Evolutionary conservation across 306 rosid genomes (phyloP).

Genomic region (Medicago ruthenica): DNA sequence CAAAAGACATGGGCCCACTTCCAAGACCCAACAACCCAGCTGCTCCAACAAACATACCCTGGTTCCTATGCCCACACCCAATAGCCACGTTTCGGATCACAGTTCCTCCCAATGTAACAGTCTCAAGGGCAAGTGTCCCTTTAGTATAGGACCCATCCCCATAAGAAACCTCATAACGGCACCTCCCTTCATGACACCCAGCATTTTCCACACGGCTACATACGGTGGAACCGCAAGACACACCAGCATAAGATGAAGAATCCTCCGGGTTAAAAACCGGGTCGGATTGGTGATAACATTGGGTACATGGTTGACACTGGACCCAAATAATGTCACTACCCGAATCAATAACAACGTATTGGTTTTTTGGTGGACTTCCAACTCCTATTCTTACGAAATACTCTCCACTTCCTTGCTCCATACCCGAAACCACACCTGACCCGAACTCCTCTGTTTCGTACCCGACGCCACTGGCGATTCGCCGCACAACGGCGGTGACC

Average conservation of each 20-base stretch:
- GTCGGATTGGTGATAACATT: slow-evolving; percentile 88
- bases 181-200: slow-evolving; percentile 74
- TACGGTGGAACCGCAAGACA: slow-evolving; percentile 74
- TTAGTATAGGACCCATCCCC: slow-evolving; percentile 94
- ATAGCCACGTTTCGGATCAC: slow-evolving; percentile 75
- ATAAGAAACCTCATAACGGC: slow-evolving; percentile 82
- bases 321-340: slow-evolving; percentile 98
- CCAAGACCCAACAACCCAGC: slow-evolving; percentile 95
- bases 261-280: slow-evolving; percentile 87
- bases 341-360: slow-evolving; percentile 85
- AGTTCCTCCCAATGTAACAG: slow-evolving; percentile 74
- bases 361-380: slow-evolving; percentile 87
- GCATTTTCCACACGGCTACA: slow-evolving; percentile 78
- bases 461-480: slow-evolving; percentile 36
- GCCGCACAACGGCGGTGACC: slow-evolving; percentile 58
- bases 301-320: slow-evolving; percentile 85
- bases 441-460: slow-evolving; percentile 61
- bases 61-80: slow-evolving; percentile 93
- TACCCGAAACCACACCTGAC: slow-evolving; percentile 89
- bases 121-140: slow-evolving; percentile 90
- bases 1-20: slow-evolving; percentile 87
- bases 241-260: slow-evolving; percentile 70
- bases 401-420: slow-evolving; percentile 94
- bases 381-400: slow-evolving; percentile 87
- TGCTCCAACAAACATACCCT: slow-evolving; percentile 95